Base-by-base conservation (phyloP, 129 eudicot species). In the Heracleum sosnowskyi region DNA sequence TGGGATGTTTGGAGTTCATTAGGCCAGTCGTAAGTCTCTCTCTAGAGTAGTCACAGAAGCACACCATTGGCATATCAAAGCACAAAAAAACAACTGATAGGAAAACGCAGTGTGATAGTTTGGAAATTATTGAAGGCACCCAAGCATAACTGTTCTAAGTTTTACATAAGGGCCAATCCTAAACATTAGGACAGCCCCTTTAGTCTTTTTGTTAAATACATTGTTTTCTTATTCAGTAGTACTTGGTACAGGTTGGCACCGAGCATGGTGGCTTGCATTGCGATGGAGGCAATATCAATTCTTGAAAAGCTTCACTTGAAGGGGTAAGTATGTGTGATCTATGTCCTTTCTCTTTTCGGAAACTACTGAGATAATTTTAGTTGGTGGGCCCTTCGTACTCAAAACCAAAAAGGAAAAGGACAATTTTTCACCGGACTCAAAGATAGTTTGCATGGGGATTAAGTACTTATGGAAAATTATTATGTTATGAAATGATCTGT, bases 1-100 rank as follows among this genome's bases (percentile, higher is more conserved):
- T 96, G 99, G 99, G 99, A 96, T 85, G 95, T 96, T 60, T 96
- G 97, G 99, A 96, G 92, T 81, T 86, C 97, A 40, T 86, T 96
- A 79, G 99, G 99, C 85, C 99, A 96, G 84, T 89, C 97, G 99
- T 96, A 92, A 95, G 99, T 40, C 78, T 18, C 80, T 31, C 0
- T 51, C 60, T 20, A 51, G 60, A 51, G 60, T 51, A 51, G n/a
- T 51, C 22, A 51, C 20, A 18, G 70, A 64, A 11, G 31, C 71
- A 29, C 35, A 64, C 7, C 22, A 28, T 31, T 64, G 39, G 35
- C 15, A 29, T 64, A 1, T 1, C 22, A 31, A 13, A 29, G 11
- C 37, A 64, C 37, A 64, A 47, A 29, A 3, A 24, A 44, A 39
- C 55, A 73, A 41, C 20, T 42, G 22, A 44, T 73, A 5, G 60